Evolutionary conservation across 257 asterid species (phyloP).

Genomic region (Datura wrightii): DNA sequence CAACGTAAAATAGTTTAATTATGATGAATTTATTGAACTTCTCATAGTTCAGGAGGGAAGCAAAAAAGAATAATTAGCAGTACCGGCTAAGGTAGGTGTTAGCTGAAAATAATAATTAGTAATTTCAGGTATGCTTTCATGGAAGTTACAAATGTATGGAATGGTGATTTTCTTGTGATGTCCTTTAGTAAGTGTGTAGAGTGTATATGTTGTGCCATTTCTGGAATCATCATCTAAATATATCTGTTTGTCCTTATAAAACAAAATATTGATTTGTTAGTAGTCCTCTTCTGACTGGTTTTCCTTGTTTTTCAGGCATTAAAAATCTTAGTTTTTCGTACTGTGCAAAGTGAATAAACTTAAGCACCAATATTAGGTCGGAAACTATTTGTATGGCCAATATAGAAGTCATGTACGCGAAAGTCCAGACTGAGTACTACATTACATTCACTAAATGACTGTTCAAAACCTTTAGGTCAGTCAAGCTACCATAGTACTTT

Average conservation of each 20-base stretch:
- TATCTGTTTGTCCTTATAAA: background rate
- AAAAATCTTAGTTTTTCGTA: background rate
- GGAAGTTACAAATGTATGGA: background rate
- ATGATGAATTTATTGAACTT: background rate
- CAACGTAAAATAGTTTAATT: background rate
- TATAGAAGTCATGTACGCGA: background rate
- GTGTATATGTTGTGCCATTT: background rate
- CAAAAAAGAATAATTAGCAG: background rate
- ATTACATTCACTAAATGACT: background rate
- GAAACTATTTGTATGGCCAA: background rate
- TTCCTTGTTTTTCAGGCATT: constrained; percentile 16
- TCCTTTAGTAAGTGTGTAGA: background rate
- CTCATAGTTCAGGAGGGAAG: constrained; percentile 9
- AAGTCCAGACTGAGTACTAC: background rate
- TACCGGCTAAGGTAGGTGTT: background rate
- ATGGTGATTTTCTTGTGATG: constrained; percentile 14
- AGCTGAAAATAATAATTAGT: background rate
- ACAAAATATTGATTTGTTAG: background rate
- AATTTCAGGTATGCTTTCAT: background rate
- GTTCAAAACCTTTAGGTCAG: background rate
- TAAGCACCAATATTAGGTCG: background rate
- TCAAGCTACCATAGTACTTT: constrained; percentile 8
- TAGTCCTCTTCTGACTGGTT: constrained; percentile 23
- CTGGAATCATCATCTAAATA: background rate
- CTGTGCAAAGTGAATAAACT: background rate